These are phyloP conservation scores for Crithidia thermophila DNA, from an alignment of 208 protist species.

Conservation along the genomic window DNA sequence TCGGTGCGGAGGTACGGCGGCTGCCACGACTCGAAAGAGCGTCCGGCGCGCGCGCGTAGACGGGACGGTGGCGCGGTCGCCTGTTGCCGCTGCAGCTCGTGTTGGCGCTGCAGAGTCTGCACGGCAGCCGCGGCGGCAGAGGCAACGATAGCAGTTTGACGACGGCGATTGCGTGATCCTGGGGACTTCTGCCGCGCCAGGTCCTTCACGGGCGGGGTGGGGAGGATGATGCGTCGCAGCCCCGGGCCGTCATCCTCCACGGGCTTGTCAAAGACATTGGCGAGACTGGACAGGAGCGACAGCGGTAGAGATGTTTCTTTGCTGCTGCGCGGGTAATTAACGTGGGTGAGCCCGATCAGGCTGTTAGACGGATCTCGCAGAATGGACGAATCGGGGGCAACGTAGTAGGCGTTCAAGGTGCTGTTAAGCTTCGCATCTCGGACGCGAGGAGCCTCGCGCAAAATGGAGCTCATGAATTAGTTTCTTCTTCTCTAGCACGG, in stretches of 20 bases:
- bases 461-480: constrained; percentile 5
- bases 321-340: background rate
- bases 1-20: background rate
- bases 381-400: background rate
- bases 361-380: background rate
- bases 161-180: background rate
- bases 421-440: background rate
- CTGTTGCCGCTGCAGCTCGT: background rate
- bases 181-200: background rate
- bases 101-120: constrained; percentile 16
- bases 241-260: constrained; percentile 15
- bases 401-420: constrained; percentile 11
- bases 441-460: constrained; percentile 19
- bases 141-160: background rate
- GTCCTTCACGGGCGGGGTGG: background rate
- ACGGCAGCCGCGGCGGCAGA: constrained; percentile 3
- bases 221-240: constrained; percentile 2
- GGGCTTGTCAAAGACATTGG: constrained; percentile 6
- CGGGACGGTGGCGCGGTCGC: background rate
- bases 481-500: background rate
- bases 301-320: background rate
- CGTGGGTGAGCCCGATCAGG: background rate
- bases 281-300: constrained; percentile 2
- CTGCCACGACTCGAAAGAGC: constrained; percentile 17
- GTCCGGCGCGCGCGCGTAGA: background rate